Conservation (phyloP, 805 yeast genomes). For the Scheffersomyces lignosus region DNA sequence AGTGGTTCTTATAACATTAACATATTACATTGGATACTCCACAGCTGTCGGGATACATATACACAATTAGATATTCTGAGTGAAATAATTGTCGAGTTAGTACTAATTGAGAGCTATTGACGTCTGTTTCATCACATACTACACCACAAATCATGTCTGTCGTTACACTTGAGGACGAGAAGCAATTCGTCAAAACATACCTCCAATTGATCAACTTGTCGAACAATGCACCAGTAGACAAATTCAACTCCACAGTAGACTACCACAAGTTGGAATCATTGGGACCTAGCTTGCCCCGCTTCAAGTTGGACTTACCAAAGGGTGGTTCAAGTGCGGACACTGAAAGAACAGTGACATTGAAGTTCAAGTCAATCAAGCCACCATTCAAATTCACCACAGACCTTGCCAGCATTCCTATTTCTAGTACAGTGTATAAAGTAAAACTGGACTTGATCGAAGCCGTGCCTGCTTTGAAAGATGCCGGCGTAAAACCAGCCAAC, state of each 20-base stretch:
- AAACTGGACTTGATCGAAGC: conserved; percentile 36
- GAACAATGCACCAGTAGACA: conserved; percentile 31
- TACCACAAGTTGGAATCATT: conserved; percentile 27
- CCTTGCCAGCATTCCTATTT: conserved; percentile 21
- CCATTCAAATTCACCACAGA: conserved; percentile 58
- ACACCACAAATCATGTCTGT: no score
- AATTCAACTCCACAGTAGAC: conserved; percentile 33
- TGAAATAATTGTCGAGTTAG: no score
- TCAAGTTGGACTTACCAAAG: conserved; percentile 35
- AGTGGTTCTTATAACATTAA: no score
- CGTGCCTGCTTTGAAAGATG: conserved; percentile 22
- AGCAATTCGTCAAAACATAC: conserved; percentile 50
- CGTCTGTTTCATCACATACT: no score
- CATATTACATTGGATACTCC: no score
- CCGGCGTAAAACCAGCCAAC: conserved; percentile 36
- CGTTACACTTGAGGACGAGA: conserved; percentile 22
- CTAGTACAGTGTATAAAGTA: conserved; percentile 35
- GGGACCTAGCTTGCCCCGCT: conserved; percentile 52
- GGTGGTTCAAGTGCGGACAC: not conserved
- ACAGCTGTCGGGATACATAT: no score
- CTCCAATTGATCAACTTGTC: conserved; percentile 48
- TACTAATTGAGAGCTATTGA: no score
- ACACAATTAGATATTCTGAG: no score
- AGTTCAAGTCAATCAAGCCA: conserved; percentile 66
- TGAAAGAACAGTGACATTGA: conserved; percentile 20